A percentile compares a stretch with the other conserved stretches of the same genome.
Evolutionary conservation across 352 stramenopile species (phyloP).

Genomic region (Phytopythium aichiense): DNA sequence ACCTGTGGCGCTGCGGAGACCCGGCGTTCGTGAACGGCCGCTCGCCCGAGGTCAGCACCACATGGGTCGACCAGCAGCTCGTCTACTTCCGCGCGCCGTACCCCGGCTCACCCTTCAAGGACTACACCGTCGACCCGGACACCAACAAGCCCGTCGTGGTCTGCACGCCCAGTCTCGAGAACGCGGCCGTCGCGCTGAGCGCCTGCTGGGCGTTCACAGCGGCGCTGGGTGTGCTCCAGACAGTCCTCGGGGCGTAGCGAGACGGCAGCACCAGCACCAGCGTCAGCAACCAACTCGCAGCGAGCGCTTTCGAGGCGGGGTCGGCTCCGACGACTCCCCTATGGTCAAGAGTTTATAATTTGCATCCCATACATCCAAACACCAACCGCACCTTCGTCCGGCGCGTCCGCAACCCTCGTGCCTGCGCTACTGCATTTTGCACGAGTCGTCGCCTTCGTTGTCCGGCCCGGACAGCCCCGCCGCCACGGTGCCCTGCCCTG

Average conservation of each 20-base stretch:
- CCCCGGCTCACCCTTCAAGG: slow-evolving; percentile 73
- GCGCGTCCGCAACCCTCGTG: neutral
- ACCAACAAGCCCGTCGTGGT: slow-evolving; percentile 70
- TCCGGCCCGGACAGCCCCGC: slow-evolving; percentile 31
- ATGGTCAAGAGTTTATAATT: slow-evolving; percentile 1
- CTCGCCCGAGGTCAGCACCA: slow-evolving; percentile 52
- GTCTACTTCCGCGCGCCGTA: slow-evolving; percentile 81
- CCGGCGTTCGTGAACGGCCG: slow-evolving; percentile 69
- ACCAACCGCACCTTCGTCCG: neutral
- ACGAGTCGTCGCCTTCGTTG: slow-evolving; percentile 53
- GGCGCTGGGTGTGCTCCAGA: neutral
- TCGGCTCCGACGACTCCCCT: neutral
- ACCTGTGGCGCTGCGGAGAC: slow-evolving; percentile 87
- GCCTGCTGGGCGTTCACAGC: neutral
- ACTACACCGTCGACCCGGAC: slow-evolving; percentile 65
- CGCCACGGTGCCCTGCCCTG: slow-evolving; percentile 7
- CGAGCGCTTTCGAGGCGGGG: neutral
- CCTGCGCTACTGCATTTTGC: slow-evolving; percentile 51
- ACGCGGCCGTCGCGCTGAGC: slow-evolving; percentile 15
- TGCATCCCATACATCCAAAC: slow-evolving; percentile 5
- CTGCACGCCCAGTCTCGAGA: slow-evolving; percentile 82
- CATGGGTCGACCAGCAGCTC: slow-evolving; percentile 52
- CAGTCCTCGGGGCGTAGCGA: neutral
- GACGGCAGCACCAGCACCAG: neutral
- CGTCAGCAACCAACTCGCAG: neutral